Base-by-base conservation (phyloP, 441 rosid genomes). In the Populus trichocarpa region DNA sequence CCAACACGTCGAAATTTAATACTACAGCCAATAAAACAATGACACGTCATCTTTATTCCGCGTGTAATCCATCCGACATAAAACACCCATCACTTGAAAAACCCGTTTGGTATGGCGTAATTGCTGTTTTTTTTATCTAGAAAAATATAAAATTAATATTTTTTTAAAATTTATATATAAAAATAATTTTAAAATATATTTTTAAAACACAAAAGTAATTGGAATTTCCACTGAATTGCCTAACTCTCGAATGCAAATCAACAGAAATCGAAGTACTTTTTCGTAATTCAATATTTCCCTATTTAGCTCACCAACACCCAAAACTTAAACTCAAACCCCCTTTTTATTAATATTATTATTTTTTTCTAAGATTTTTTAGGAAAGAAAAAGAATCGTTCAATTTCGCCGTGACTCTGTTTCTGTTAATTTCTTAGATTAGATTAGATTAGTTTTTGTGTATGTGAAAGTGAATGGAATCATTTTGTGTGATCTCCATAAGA, bases 31-130 rank as follows among this genome's bases (percentile, higher is more conserved):
- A 67, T 83, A 59, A 38, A 0, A 22, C 14, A 7, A 13, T 11
- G 80, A 85, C 89, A 84, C 78, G 59, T 84, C 77, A 77, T 46
- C 57, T 13, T 46, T 6, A 4, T 1, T 25, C 74, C 79, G 75
- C 71, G 67, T 73, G 80, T 6, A 23, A 8, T 0, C 22, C 36
- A 1, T n/a, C 61, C 40, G 25, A 2, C 22, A 53, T 30, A 57
- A 20, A 46, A 46, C 6, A 13, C 57, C 57, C 57, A 13, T 3
- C 57, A 46, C 57, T 14, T 6, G 8, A 6, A 5, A 33, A 33
- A 6, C 36, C 36, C 36, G 36, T 33, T 33, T 33, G 36, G 35
- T 33, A 33, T 33, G 1, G 36, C 36, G 36, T 33, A 5, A 32
- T 32, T 5, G 33, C 33, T 32, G 33, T 32, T 32, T 32, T 32